Conservation (phyloP, 2,329 filamentous ascomycete genomes). For the Geosmithia morbida region DNA sequence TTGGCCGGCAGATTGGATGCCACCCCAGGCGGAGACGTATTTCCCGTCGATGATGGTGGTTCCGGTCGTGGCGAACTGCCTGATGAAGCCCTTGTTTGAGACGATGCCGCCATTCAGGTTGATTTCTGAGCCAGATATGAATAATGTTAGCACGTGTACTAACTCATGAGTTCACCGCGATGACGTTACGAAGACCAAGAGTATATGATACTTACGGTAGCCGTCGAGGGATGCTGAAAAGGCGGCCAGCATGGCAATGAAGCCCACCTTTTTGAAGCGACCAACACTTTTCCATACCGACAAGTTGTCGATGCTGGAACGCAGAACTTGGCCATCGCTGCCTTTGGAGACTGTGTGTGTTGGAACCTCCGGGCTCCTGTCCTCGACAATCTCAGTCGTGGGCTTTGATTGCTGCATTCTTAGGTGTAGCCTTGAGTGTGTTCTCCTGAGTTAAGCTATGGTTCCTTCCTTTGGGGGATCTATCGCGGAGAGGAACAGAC, state of each 20-base stretch:
- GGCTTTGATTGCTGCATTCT: too few relatives aligned
- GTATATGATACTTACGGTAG: conserved; percentile 16
- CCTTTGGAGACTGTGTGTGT: neutral
- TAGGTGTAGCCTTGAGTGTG: too few relatives aligned
- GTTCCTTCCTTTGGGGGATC: too few relatives aligned
- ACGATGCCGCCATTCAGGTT: conserved; percentile 10
- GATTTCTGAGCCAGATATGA: conserved; percentile 5
- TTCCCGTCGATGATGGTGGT: conserved; percentile 17
- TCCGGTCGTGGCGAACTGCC: conserved; percentile 13
- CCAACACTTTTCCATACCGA: conserved; percentile 19
- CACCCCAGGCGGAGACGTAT: conserved; percentile 22
- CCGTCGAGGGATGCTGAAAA: conserved; percentile 26
- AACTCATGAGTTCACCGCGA: too few relatives aligned
- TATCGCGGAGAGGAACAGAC: too few relatives aligned
- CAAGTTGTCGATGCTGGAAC: conserved; percentile 20
- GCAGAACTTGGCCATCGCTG: conserved; percentile 12
- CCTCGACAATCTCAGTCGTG: neutral
- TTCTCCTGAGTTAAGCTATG: too few relatives aligned
- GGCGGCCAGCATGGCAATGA: conserved; percentile 22
- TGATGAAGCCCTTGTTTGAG: conserved; percentile 24
- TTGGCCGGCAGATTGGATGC: conserved; percentile 22
- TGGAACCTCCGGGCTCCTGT: neutral
- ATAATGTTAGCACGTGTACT: too few relatives aligned
- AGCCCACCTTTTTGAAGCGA: conserved; percentile 17
- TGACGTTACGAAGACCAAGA: too few relatives aligned